These are phyloP conservation scores for Metschnikowia sp. DNA, from an alignment of 805 yeast species.

Conservation along the genomic window DNA sequence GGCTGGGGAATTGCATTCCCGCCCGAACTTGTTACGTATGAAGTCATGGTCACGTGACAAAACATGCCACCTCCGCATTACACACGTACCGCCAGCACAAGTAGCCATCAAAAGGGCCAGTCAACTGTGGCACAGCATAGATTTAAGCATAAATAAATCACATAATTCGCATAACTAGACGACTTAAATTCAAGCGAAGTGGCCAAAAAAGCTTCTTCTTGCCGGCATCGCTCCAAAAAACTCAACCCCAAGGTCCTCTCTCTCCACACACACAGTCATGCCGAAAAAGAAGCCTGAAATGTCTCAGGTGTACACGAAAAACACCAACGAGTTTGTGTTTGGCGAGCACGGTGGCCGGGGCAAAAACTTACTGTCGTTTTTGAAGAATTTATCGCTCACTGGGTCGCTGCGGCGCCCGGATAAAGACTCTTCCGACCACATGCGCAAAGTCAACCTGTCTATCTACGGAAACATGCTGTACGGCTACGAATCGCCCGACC, in stretches of 20 bases:
- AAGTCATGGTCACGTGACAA: too few species aligned
- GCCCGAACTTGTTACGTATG: too few species aligned
- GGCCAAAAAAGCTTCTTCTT: too few species aligned
- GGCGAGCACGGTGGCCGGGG: conserved; percentile 71
- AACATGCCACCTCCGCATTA: too few species aligned
- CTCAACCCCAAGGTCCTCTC: neutral
- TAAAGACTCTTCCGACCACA: conserved; percentile 13
- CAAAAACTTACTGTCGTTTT: conserved; percentile 50
- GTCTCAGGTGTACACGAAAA: conserved; percentile 38
- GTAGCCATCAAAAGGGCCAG: too few species aligned
- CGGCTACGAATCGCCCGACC: conserved; percentile 18
- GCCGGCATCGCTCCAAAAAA: too few species aligned
- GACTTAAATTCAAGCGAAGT: too few species aligned
- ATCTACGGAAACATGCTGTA: conserved; percentile 39
- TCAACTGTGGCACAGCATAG: too few species aligned
- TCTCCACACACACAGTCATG: conserved; percentile 20
- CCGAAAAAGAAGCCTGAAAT: conserved; percentile 43
- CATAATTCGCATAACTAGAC: too few species aligned
- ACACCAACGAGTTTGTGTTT: conserved; percentile 57
- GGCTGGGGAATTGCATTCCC: too few species aligned
- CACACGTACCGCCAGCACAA: too few species aligned
- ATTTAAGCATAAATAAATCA: too few species aligned
- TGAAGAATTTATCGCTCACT: conserved; percentile 43
- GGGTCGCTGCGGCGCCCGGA: conserved; percentile 20
- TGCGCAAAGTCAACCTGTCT: conserved; percentile 31